Conservation (phyloP, 306 rosid species). For the Lupinus albus region DNA sequence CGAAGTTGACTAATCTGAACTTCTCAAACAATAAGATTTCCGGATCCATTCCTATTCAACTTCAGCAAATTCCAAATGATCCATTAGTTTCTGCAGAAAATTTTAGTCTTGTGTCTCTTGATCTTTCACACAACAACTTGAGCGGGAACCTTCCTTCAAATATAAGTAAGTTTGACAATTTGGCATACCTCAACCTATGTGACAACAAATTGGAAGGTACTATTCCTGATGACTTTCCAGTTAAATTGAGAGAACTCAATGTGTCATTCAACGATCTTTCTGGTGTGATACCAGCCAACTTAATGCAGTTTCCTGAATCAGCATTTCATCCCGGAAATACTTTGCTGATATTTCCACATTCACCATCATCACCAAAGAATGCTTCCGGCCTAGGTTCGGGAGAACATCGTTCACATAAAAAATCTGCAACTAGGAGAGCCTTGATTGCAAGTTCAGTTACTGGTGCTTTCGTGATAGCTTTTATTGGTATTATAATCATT, state of each 20-base stretch:
- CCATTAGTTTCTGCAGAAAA: slow-evolving; percentile 45
- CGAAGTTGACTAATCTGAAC: slow-evolving; percentile 62
- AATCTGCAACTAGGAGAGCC: slow-evolving; percentile 55
- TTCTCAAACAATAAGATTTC: slow-evolving; percentile 66
- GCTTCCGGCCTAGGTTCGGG: slow-evolving; percentile 40
- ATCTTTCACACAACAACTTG: slow-evolving; percentile 75
- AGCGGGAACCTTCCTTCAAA: slow-evolving; percentile 59
- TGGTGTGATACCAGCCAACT: slow-evolving; percentile 61
- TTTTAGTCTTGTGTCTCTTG: slow-evolving; percentile 57
- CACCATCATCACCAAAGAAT: slow-evolving; percentile 47
- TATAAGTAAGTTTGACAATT: slow-evolving; percentile 54
- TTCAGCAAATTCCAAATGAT: slow-evolving; percentile 38
- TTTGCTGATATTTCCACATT: slow-evolving; percentile 56
- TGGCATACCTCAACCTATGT: slow-evolving; percentile 63
- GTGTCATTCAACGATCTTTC: slow-evolving; percentile 75
- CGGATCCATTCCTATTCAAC: slow-evolving; percentile 56
- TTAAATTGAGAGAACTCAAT: slow-evolving; percentile 55
- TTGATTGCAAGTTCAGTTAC: slow-evolving; percentile 61
- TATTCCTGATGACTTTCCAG: slow-evolving; percentile 69
- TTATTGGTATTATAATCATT: slow-evolving; percentile 46
- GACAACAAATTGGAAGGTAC: slow-evolving; percentile 61
- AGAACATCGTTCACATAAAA: slow-evolving; percentile 45
- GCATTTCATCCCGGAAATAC: slow-evolving; percentile 81
- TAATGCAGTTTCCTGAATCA: slow-evolving; percentile 67
- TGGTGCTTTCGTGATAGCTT: slow-evolving; percentile 53